Evolutionary conservation across 495 filamentous ascomycete genomes (phyloP), one percentile per base, ranked within the genome.

Genomic region (Achaetomiella virescens): DNA sequence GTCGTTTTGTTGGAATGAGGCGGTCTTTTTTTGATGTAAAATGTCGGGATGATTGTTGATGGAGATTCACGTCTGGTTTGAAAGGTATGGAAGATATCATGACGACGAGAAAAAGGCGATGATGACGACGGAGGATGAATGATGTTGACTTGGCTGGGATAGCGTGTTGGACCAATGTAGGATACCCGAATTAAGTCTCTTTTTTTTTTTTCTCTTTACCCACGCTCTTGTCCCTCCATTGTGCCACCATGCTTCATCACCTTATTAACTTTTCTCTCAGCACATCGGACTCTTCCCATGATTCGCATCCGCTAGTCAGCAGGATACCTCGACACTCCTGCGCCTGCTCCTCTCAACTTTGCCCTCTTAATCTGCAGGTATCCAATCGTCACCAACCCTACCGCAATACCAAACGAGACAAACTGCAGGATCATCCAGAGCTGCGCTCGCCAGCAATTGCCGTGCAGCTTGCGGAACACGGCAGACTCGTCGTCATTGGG

Each of bases 361-460:
- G 35, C 35, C 51, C 45, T 49, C 24, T 49, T 15, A 56, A 45
- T 47, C n/a, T 48, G 40, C 14, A 62, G 33, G 29, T 45, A 60
- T n/a, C 51, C 63, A 17, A 69, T 2, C 24, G 18, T 58, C 15
- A 68, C 31, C 27, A 70, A n/a, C 1, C 47, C 70, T 14, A 65
- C 14, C 11, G 58, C 59, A 8, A 69, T 41, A 14, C 53, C 60
- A 36, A 68, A 70, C 22, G 55, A 63, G 20, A 74, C 40, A 42
- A 73, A 74, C 51, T 70, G 62, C 33, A 74, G 61, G 8, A 71
- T 56, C 54, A 70, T 68, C 46, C 70, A 67, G 31, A 67, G 63
- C 37, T 68, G 60, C 0, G 63, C 67, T 15, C 66, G 62, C 46
- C 69, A 63, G 48, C 72, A 74, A 48, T 61, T 69, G 22, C 57